phyloP scores from a whole-genome alignment of 441 rosid species.

The Jatropha multifida region DNA sequence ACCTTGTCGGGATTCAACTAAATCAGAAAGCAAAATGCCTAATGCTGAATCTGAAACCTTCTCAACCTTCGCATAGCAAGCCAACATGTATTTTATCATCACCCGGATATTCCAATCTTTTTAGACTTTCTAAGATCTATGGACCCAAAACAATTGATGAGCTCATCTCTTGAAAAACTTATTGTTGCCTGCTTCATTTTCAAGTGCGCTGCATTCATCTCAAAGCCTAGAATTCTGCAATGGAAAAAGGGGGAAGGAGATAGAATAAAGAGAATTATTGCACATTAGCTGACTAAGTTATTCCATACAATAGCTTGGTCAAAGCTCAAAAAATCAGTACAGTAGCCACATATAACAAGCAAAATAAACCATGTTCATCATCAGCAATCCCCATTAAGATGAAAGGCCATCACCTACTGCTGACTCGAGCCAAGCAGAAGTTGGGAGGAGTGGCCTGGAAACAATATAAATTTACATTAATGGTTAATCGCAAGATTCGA shows the following conservation, averaged over 20 bases:
- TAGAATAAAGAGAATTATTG: not conserved
- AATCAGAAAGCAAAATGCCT: not conserved
- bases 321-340: not conserved
- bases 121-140: not conserved
- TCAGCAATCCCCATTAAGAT: not conserved
- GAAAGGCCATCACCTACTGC: not conserved
- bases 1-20: not conserved
- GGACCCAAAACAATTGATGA: not conserved
- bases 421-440: not conserved
- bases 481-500: not conserved
- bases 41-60: not conserved
- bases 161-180: not conserved
- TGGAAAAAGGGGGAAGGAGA: not conserved
- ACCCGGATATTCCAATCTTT: constrained; percentile 1
- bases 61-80: not conserved
- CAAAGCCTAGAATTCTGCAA: not conserved
- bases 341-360: not conserved
- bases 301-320: not conserved
- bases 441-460: not conserved
- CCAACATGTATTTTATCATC: not conserved
- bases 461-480: not conserved
- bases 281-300: not conserved
- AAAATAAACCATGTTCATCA: not conserved
- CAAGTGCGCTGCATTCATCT: not conserved
- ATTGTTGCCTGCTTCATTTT: not conserved